These are phyloP conservation scores for Penicillium sp. DNA, from an alignment of 2,329 filamentous ascomycete species.

Conservation along the genomic window DNA sequence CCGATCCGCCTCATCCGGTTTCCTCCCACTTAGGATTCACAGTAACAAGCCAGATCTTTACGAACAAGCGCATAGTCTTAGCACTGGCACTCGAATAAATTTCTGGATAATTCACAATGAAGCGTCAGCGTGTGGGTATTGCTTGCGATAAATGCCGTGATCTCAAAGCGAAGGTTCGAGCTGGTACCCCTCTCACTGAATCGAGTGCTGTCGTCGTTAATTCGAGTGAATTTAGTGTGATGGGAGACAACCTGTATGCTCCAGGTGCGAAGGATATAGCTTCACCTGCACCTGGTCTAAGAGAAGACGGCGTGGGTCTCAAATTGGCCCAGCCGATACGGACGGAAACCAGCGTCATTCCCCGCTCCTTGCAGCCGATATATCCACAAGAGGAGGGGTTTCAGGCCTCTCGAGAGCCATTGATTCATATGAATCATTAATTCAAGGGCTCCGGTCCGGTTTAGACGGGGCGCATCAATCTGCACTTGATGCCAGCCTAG, in stretches of 20 bases:
- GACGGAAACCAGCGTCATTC: not conserved
- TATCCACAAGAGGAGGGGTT: not conserved
- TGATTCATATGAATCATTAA: conserved; percentile 17
- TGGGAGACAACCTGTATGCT: conserved; percentile 28
- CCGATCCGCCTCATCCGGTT: not conserved
- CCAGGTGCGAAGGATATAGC: conserved; percentile 30
- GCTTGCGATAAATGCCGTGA: conserved; percentile 26
- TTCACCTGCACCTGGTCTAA: conserved; percentile 27
- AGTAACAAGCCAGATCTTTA: too few relatives aligned
- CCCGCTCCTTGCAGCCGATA: not conserved
- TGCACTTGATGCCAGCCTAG: not conserved
- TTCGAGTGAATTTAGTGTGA: conserved; percentile 23
- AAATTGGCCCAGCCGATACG: not conserved
- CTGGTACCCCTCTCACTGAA: not conserved
- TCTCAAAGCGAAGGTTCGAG: conserved; percentile 25
- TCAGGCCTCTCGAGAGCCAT: not conserved
- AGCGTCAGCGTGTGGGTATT: conserved; percentile 21
- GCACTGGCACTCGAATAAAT: too few relatives aligned
- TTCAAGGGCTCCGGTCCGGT: conserved; percentile 13
- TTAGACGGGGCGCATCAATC: conserved; percentile 7
- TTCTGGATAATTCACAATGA: conserved; percentile 1
- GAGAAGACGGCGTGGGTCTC: conserved; percentile 8
- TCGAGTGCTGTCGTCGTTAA: not conserved
- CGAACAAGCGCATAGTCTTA: too few relatives aligned
- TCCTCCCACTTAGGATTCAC: too few relatives aligned